A percentile compares a stretch with the other conserved stretches of the same genome.
Evolutionary conservation across 2,329 filamentous ascomycete species (phyloP).

Genomic region (Malbranchea zuffiana): DNA sequence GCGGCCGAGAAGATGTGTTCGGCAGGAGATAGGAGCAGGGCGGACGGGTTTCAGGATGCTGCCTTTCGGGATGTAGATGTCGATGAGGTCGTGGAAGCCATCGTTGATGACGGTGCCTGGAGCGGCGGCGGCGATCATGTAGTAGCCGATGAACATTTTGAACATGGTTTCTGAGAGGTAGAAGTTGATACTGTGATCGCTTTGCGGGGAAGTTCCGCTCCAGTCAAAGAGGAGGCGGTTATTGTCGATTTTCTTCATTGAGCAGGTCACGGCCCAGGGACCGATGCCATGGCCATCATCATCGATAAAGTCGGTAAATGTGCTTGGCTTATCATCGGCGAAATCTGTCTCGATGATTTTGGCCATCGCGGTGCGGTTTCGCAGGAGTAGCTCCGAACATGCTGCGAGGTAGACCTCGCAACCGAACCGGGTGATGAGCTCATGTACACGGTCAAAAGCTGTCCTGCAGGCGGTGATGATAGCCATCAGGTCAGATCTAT

Average conservation of each 20-base stretch:
- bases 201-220: constrained; percentile 40
- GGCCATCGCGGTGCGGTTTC: constrained; percentile 36
- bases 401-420: constrained; percentile 37
- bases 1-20: constrained; percentile 40
- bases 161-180: constrained; percentile 42
- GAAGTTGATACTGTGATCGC: constrained; percentile 39
- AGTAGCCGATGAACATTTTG: constrained; percentile 43
- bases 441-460: constrained; percentile 35
- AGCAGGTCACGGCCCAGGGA: constrained; percentile 39
- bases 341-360: constrained; percentile 40
- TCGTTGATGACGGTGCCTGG: constrained; percentile 42
- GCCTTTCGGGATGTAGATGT: constrained; percentile 38
- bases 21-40: constrained; percentile 38
- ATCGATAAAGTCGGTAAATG: constrained; percentile 42
- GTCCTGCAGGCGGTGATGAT: constrained; percentile 39
- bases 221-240: constrained; percentile 40
- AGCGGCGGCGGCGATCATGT: constrained; percentile 40
- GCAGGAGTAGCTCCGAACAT: constrained; percentile 35
- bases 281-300: constrained; percentile 39
- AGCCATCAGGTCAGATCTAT: constrained; percentile 40
- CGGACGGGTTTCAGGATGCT: constrained; percentile 38
- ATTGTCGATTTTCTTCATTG: constrained; percentile 35
- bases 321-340: constrained; percentile 30
- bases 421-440: constrained; percentile 38
- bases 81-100: constrained; percentile 41